Conservation (phyloP, 139 green algal genomes). For the Dunaliella sp. region DNA sequence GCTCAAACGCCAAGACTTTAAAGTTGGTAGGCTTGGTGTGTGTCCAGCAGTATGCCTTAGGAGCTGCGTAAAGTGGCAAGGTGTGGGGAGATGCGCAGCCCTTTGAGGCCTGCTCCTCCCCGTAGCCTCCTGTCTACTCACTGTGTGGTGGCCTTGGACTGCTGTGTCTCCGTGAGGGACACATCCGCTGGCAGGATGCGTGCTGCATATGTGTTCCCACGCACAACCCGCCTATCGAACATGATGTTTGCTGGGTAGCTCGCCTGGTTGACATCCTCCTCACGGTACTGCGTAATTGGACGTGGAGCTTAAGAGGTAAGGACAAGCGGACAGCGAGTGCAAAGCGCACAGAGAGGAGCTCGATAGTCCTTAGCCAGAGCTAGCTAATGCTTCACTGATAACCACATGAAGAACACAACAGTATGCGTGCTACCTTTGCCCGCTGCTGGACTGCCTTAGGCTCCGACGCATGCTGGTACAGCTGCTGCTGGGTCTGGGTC, state of each 20-base stretch:
- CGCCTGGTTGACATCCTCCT: slow-evolving; percentile 32
- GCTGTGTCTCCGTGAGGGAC: slow-evolving; percentile 20
- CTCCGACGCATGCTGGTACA: slow-evolving; percentile 62
- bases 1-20: too few relatives aligned
- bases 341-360: slow-evolving; percentile 1
- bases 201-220: slow-evolving; percentile 83
- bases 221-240: slow-evolving; percentile 82
- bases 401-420: neutral
- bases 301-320: neutral
- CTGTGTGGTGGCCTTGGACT: neutral
- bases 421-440: slow-evolving; percentile 28
- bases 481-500: slow-evolving; percentile 51
- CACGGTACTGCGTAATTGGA: slow-evolving; percentile 47
- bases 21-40: too few relatives aligned
- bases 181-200: slow-evolving; percentile 64
- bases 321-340: neutral
- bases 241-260: slow-evolving; percentile 71
- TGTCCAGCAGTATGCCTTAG: too few relatives aligned
- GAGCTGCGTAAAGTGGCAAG: too few relatives aligned
- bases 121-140: neutral
- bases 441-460: slow-evolving; percentile 58
- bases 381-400: neutral
- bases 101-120: too few relatives aligned
- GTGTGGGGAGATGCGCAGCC: too few relatives aligned
- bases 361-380: neutral